Evolutionary conservation across 2,329 filamentous ascomycete genomes (phyloP).

Genomic region (Fusarium torulosum): DNA sequence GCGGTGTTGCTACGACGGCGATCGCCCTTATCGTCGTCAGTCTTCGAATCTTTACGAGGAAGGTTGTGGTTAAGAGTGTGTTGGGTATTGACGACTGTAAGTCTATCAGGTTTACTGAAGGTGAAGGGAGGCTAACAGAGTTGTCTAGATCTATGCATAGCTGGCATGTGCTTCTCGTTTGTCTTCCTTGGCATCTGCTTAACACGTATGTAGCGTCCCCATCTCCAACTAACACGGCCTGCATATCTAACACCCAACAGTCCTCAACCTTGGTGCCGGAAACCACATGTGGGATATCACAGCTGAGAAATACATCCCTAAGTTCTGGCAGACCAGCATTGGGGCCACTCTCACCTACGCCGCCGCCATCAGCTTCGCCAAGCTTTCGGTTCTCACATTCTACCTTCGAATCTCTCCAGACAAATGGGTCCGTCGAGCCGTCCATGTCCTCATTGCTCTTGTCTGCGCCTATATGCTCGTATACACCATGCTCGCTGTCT

Average conservation of each 20-base stretch:
- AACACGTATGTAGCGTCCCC: constrained; percentile 36
- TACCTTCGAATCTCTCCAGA: constrained; percentile 58
- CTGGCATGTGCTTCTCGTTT: constrained; percentile 43
- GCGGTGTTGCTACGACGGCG: constrained; percentile 41
- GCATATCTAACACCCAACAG: constrained; percentile 23
- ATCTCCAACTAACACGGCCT: accelerated
- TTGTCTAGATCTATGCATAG: constrained; percentile 44
- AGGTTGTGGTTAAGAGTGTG: constrained; percentile 46
- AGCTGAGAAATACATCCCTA: constrained; percentile 37
- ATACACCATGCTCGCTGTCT: constrained; percentile 55
- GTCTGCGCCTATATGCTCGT: constrained; percentile 57
- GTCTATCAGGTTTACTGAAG: constrained; percentile 1
- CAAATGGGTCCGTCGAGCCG: constrained; percentile 39
- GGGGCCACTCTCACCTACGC: constrained; percentile 59
- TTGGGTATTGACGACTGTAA: constrained; percentile 49
- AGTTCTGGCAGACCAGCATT: constrained; percentile 50
- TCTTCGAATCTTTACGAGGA: constrained; percentile 48
- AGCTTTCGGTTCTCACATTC: constrained; percentile 60
- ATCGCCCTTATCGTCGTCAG: constrained; percentile 42
- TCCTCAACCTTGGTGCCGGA: constrained; percentile 45
- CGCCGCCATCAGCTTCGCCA: constrained; percentile 55
- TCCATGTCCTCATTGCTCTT: constrained; percentile 50
- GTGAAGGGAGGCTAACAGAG: background rate
- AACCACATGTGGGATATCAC: constrained; percentile 50
- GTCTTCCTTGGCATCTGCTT: constrained; percentile 42